Base-by-base conservation (phyloP, 208 protist species). In the Leishmania major region DNA sequence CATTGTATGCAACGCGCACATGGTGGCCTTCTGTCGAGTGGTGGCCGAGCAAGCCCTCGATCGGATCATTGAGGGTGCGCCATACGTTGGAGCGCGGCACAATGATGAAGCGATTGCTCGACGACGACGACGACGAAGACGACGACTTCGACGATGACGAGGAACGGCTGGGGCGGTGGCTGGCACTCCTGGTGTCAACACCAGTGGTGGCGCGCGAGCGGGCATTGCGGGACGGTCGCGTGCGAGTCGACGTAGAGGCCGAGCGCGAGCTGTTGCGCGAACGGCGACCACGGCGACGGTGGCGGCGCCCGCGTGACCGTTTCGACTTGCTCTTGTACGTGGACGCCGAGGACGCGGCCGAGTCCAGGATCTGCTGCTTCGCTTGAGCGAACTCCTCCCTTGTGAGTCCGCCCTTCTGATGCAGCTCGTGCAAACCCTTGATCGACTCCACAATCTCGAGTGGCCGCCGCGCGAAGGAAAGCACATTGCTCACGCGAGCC, bases 71-170 rank as follows among this genome's bases (percentile, higher is more conserved):
- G 40, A 96, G 88, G 37, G 80, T 82, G 55, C 88, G 87, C 93
- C 93, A 96, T n/a, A 96, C 87, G 19, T 90, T 89, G 5, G 93
- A 86, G 31, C 91, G 90, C 5, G 89, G 91, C 22, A 94, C 86
- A 55, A 94, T 87, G 57, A 96, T 94, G 75, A 94, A 94, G 45
- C 82, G 85, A 43, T 90, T 86, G 3, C 37, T 60, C 25, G 64
- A 88, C 57, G 83, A 89, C 40, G 78, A 37, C 37, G 37, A 85
- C 22, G 64, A 88, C 49, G 83, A 89, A 25, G 78, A 84, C 53
- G 82, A 89, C 25, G 85, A 89, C 51, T 78, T 87, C 17, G 72
- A 82, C 17, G 80, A 86, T 43, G 84, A 87, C 59, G 79, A 84
- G 64, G 62, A 69, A n/a, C 75, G 81, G 47, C 69, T 78, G 17